These are phyloP conservation scores for Coniochaeta pulveracea DNA, from an alignment of 2,329 filamentous ascomycete genomes.

Conservation along the genomic window DNA sequence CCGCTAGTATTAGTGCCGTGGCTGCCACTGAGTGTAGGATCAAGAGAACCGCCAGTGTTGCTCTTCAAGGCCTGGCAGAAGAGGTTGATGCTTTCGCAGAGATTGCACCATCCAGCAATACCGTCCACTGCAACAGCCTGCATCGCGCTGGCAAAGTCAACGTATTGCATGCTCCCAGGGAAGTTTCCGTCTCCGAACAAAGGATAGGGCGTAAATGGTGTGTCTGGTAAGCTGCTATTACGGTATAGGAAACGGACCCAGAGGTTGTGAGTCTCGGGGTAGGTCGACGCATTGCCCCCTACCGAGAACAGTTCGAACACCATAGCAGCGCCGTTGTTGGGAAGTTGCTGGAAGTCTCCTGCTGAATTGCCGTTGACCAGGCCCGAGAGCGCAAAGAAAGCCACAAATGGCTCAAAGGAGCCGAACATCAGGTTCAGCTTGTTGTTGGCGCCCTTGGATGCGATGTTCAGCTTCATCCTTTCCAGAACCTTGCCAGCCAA, in stretches of 20 bases:
- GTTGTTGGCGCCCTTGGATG: slow-evolving; percentile 21
- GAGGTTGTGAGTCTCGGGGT: slow-evolving; percentile 25
- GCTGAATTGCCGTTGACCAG: slow-evolving; percentile 38
- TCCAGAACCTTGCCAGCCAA: slow-evolving; percentile 32
- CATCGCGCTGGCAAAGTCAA: slow-evolving; percentile 26
- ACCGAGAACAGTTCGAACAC: slow-evolving; percentile 55
- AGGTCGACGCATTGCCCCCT: slow-evolving; percentile 13
- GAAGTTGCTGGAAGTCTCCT: slow-evolving; percentile 35
- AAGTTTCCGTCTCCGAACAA: slow-evolving; percentile 26
- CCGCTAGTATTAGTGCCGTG: neutral
- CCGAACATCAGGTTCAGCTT: slow-evolving; percentile 44
- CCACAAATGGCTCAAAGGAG: slow-evolving; percentile 40
- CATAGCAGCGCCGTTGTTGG: slow-evolving; percentile 64
- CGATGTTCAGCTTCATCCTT: slow-evolving; percentile 30
- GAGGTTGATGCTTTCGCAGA: slow-evolving; percentile 23
- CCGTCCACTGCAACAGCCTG: slow-evolving; percentile 20
- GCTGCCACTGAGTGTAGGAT: neutral
- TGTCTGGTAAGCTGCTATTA: slow-evolving; percentile 27
- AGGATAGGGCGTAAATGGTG: slow-evolving; percentile 22
- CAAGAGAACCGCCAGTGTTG: slow-evolving; percentile 4
- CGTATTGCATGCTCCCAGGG: slow-evolving; percentile 23
- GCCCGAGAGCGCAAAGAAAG: slow-evolving; percentile 38
- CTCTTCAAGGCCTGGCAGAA: slow-evolving; percentile 23
- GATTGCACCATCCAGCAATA: slow-evolving; percentile 28
- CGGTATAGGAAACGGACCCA: slow-evolving; percentile 47